Evolutionary conservation across 768 basidiomycete genomes (phyloP), one percentile per base, ranked within the genome.

Genomic region (Glaciozyma martinii): DNA sequence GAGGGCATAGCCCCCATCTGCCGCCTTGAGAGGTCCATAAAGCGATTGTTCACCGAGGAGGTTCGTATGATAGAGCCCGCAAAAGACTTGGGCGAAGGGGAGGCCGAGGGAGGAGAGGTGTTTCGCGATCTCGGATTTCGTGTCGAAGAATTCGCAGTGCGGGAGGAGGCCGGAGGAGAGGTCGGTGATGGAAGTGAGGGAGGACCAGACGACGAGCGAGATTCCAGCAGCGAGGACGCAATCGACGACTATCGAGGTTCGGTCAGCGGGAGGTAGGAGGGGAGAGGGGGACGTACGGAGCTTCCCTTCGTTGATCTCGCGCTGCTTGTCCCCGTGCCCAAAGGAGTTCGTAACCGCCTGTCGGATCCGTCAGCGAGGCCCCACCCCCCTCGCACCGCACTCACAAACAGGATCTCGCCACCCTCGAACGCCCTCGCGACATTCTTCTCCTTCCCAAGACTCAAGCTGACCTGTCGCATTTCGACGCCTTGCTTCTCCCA

Each of bases 261-360:
- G 47, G 12, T 43, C 42, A 9, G 42, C 9, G 42, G 10, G 42
- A 10, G 42, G 9, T 43, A 9, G 9, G 9, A 43, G 18, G 18
- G 18, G n/a, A 21, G 46, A 15, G 46, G 46, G 46, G 7, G 5
- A 27, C 52, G 10, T 16, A 53, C 52, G 13, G 29, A 61, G 50
- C 58, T 69, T 72, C 1, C 71, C 71, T 21, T 72, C 68, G 55
- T n/a, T 54, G 21, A 65, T 56, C 61, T 69, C 68, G 59, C 64
- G 59, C 37, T 62, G 16, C 23, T 47, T 54, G 64, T 61, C 52
- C 33, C 58, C 18, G 49, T 68, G 66, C 32, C 63, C 66, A 63
- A 63, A 66, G 50, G 63, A 68, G 54, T 63, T 67, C 25, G 72
- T 73, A 25, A 68, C 42, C 0, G 27, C 53, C 65, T 66, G 30